Percentiles rank a stretch among this genome's conserved stretches.
Conservation (phyloP, 179 eudicot species). For the Kewa caespitosa region DNA sequence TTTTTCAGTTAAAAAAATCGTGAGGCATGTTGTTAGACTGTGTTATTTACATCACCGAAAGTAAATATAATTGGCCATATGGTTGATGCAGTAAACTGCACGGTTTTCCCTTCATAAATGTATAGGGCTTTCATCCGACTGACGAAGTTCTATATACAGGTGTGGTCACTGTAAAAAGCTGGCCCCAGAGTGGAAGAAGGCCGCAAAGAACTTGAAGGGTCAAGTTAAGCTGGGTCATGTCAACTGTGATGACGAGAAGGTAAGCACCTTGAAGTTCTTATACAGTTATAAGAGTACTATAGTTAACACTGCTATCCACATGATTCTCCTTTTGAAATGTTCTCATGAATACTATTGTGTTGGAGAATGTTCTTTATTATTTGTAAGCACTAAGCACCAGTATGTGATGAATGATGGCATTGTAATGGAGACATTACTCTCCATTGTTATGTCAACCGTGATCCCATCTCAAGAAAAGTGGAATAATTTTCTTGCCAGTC, state of each 20-base stretch:
- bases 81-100: not conserved
- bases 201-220: constrained; percentile 82
- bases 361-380: too few species aligned
- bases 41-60: not conserved
- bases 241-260: constrained; percentile 93
- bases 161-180: constrained; percentile 98
- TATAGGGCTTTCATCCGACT: constrained; percentile 9
- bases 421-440: too few species aligned
- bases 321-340: too few species aligned
- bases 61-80: not conserved
- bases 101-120: not conserved
- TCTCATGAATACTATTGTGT: too few species aligned
- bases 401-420: too few species aligned
- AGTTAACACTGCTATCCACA: not conserved
- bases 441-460: too few species aligned
- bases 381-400: too few species aligned
- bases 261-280: constrained; percentile 23
- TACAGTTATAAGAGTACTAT: not conserved
- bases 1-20: not conserved
- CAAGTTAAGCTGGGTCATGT: constrained; percentile 96
- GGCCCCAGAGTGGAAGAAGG: constrained; percentile 99
- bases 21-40: not conserved
- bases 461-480: not conserved
- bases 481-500: not conserved
- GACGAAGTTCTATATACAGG: constrained; percentile 34